phyloP scores from a whole-genome alignment of 306 rosid genomes.

The Casuarina cunninghamiana region DNA sequence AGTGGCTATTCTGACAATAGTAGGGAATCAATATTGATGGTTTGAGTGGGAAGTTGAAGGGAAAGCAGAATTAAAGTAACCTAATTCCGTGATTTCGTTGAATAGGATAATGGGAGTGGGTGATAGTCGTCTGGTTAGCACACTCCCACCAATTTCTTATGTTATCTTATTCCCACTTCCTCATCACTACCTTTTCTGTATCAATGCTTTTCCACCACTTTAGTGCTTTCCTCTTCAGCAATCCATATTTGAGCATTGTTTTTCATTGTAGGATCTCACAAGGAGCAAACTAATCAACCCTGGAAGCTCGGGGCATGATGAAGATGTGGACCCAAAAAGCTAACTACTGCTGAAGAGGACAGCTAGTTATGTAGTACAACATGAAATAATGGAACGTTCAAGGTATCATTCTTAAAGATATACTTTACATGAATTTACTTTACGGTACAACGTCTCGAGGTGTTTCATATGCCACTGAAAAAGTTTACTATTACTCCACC shows the following conservation, averaged over 20 bases:
- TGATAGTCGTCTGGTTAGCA: slow-evolving; percentile 11
- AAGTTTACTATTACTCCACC: neutral
- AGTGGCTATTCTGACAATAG: neutral
- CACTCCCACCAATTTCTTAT: slow-evolving; percentile 51
- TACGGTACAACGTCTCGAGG: neutral
- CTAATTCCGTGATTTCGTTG: slow-evolving; percentile 9
- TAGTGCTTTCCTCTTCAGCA: slow-evolving; percentile 76
- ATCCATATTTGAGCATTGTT: slow-evolving; percentile 37
- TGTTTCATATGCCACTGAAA: neutral
- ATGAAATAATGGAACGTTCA: neutral
- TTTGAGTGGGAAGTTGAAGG: slow-evolving; percentile 12
- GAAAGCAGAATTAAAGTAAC: neutral
- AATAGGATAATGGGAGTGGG: slow-evolving; percentile 10
- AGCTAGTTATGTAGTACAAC: neutral
- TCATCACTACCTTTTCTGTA: slow-evolving; percentile 11
- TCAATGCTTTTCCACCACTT: neutral
- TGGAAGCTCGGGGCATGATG: neutral
- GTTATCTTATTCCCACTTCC: slow-evolving; percentile 46
- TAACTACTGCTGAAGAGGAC: neutral
- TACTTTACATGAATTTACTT: neutral
- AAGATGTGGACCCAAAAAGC: neutral
- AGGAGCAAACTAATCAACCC: neutral
- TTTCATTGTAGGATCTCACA: neutral
- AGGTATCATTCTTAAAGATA: neutral
- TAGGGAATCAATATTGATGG: slow-evolving; percentile 2